phyloP scores from a whole-genome alignment of 176 grass and related monocot species.

The Lolium perenne region DNA sequence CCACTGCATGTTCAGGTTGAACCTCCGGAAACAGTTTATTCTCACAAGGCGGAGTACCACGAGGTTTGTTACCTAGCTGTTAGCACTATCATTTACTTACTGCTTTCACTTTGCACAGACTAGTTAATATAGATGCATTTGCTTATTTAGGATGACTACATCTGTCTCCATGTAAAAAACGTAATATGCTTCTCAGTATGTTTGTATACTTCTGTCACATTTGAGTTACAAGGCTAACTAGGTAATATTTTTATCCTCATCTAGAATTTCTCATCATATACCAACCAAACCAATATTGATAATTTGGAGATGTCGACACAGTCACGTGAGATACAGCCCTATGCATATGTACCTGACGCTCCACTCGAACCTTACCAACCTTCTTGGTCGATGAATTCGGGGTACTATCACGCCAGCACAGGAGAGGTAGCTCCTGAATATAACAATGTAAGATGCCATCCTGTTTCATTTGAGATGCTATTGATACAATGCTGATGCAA shows the following conservation, averaged over 20 bases:
- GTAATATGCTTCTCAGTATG: background rate
- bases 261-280: slow-evolving; percentile 59
- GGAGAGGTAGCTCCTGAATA: slow-evolving; percentile 48
- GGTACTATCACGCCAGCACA: slow-evolving; percentile 49
- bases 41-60: slow-evolving; percentile 64
- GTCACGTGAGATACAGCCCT: slow-evolving; percentile 46
- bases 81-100: background rate
- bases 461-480: slow-evolving; percentile 25
- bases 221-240: slow-evolving; percentile 25
- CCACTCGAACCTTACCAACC: slow-evolving; percentile 58
- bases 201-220: background rate
- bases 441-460: slow-evolving; percentile 57
- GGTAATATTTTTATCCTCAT: slow-evolving; percentile 14
- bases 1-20: slow-evolving; percentile 66
- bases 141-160: slow-evolving; percentile 3
- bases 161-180: background rate
- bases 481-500: background rate
- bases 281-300: slow-evolving; percentile 38
- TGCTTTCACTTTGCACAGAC: slow-evolving; percentile 1
- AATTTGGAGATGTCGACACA: slow-evolving; percentile 32
- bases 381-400: slow-evolving; percentile 66
- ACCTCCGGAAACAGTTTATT: slow-evolving; percentile 57
- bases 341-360: slow-evolving; percentile 37
- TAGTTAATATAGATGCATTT: background rate
- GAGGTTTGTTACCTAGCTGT: slow-evolving; percentile 53